A percentile compares a stretch with the other conserved stretches of the same genome.
These are phyloP conservation scores for Fusarium torulosum DNA, from an alignment of 2,329 filamentous ascomycete genomes.

Conservation along the genomic window DNA sequence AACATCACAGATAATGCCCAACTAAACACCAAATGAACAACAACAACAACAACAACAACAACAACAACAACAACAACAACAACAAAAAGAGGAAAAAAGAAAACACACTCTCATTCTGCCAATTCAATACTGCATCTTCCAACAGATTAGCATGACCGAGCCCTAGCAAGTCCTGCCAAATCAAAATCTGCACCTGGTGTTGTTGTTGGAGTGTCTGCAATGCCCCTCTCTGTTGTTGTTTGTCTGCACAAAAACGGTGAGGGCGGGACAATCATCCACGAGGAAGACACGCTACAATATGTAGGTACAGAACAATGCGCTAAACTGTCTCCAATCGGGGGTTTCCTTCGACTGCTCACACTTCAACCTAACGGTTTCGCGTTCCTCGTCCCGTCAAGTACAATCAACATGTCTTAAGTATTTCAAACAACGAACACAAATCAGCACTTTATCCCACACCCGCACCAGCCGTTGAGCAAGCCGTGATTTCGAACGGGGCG, in stretches of 20 bases:
- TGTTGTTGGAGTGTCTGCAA: constrained; percentile 29
- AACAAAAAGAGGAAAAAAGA: neutral
- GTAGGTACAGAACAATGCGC: neutral
- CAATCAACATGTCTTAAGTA: constrained; percentile 5
- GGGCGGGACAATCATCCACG: constrained; percentile 19
- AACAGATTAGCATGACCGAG: neutral
- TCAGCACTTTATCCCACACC: constrained; percentile 34
- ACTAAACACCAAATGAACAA: neutral
- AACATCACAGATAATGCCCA: neutral
- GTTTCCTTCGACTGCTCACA: constrained; percentile 25
- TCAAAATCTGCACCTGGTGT: neutral
- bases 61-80: too few species aligned
- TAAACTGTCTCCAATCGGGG: constrained; percentile 39
- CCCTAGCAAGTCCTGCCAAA: constrained; percentile 11
- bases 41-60: too few species aligned
- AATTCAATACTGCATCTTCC: neutral
- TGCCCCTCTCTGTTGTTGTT: constrained; percentile 25
- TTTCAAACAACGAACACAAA: constrained; percentile 25
- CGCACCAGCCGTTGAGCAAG: constrained; percentile 27
- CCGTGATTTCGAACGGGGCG: constrained; percentile 21
- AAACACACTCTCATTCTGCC: neutral
- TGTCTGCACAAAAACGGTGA: constrained; percentile 47
- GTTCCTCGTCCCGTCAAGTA: constrained; percentile 1
- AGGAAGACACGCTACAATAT: neutral
- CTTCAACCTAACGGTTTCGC: neutral